Evolutionary conservation across 2,329 filamentous ascomycete genomes (phyloP).

Genomic region (Tolypocladium guangdongense): DNA sequence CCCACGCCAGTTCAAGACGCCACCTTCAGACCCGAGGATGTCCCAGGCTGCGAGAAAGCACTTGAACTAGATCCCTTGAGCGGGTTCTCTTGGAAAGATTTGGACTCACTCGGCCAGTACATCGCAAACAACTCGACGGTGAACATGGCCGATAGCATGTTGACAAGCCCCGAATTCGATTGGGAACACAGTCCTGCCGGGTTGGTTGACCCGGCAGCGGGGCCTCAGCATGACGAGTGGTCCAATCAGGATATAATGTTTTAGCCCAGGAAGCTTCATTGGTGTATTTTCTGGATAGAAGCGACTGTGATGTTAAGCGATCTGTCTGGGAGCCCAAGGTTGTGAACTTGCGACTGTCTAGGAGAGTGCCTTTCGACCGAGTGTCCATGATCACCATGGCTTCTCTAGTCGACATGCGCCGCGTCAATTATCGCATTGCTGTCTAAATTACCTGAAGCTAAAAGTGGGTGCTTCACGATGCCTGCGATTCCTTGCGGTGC

Average conservation of each 20-base stretch:
- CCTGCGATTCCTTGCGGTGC: too few species aligned
- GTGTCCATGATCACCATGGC: too few species aligned
- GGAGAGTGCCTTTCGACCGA: too few species aligned
- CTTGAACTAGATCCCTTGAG: slow-evolving; percentile 34
- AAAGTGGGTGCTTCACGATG: too few species aligned
- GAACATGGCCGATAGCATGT: slow-evolving; percentile 12
- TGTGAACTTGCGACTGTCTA: too few species aligned
- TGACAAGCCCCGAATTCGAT: slow-evolving; percentile 14
- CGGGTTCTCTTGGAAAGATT: slow-evolving; percentile 51
- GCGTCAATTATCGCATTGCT: too few species aligned
- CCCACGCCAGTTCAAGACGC: slow-evolving; percentile 9
- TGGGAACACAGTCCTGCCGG: slow-evolving; percentile 12
- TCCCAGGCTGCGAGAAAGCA: slow-evolving; percentile 11
- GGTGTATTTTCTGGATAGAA: background rate
- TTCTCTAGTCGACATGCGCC: too few species aligned
- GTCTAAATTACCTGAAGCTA: too few species aligned
- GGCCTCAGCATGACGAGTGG: slow-evolving; percentile 11
- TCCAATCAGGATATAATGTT: slow-evolving; percentile 12
- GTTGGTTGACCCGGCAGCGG: slow-evolving; percentile 8
- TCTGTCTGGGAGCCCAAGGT: too few species aligned
- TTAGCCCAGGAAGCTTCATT: background rate
- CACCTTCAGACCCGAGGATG: slow-evolving; percentile 14
- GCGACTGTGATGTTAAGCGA: background rate
- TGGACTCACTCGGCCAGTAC: slow-evolving; percentile 49
- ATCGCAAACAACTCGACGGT: slow-evolving; percentile 16